A percentile compares a stretch with the other conserved stretches of the same genome.
Evolutionary conservation across 306 rosid species (phyloP).

Genomic region (Rubus idaeus): DNA sequence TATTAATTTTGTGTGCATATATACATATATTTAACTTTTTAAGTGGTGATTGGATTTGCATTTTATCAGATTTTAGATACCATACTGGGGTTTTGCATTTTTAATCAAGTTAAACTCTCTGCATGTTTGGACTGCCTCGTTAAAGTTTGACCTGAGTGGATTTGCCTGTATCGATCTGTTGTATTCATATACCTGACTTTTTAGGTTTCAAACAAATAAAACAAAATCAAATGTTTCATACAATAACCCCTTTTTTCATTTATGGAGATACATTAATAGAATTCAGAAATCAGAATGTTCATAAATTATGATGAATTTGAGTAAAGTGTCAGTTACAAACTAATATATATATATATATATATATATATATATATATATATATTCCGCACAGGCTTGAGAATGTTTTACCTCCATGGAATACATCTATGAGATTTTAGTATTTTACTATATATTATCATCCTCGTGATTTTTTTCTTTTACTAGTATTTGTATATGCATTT

Average conservation of each 20-base stretch:
- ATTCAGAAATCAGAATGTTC: not conserved
- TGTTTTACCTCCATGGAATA: not conserved
- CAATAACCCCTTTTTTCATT: not conserved
- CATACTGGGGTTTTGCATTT: not conserved
- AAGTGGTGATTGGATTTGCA: too few species aligned
- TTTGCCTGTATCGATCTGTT: not conserved
- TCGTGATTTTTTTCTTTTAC: not conserved
- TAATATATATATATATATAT: too few species aligned
- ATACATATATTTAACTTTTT: too few species aligned
- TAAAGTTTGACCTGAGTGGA: not conserved
- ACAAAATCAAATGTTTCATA: not conserved
- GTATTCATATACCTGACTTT: not conserved
- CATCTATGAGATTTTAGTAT: not conserved
- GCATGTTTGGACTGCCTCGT: not conserved
- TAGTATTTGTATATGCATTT: not conserved
- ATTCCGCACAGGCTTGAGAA: not conserved
- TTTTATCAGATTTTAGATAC: not conserved
- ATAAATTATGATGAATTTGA: not conserved
- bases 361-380: too few species aligned
- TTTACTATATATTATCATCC: not conserved
- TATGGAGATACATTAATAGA: not conserved
- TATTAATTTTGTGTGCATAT: too few species aligned
- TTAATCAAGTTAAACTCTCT: not conserved
- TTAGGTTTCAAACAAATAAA: not conserved
- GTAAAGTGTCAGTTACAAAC: not conserved